These are phyloP conservation scores for Eimeria sp. DNA, from an alignment of 169 alveolate genomes.

Conservation along the genomic window DNA sequence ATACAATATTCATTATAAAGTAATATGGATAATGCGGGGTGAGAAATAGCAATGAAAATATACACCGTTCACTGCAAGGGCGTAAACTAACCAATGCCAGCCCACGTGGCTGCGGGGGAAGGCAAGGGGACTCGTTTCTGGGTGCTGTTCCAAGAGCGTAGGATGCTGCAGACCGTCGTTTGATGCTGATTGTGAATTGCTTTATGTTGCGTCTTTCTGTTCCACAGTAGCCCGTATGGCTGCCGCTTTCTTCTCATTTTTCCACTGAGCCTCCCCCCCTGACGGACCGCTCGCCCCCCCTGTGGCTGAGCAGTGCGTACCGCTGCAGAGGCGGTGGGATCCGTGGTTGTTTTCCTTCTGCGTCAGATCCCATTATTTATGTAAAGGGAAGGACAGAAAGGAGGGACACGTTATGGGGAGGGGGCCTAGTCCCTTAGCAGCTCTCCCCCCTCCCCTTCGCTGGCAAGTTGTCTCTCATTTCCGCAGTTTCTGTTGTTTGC, in stretches of 20 bases:
- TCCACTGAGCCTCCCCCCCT: conserved; percentile 30
- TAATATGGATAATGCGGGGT: not conserved
- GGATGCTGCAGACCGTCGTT: not conserved
- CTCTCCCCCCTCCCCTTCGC: conserved; percentile 75
- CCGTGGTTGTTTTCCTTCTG: conserved; percentile 18
- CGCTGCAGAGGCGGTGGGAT: conserved; percentile 54
- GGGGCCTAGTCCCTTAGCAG: conserved; percentile 54
- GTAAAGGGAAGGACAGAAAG: conserved; percentile 32
- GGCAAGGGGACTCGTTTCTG: conserved; percentile 68
- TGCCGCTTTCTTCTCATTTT: not conserved
- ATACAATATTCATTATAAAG: not conserved
- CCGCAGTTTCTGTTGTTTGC: not conserved
- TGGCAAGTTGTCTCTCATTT: conserved; percentile 16
- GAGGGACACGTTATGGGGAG: conserved; percentile 76
- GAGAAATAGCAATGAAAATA: not conserved
- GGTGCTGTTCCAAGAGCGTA: conserved; percentile 19
- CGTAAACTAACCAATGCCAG: conserved; percentile 32
- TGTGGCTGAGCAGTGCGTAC: conserved; percentile 68
- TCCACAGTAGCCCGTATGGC: conserved; percentile 42
- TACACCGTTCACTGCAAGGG: not conserved
- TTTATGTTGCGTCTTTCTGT: conserved; percentile 10
- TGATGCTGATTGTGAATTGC: conserved; percentile 4
- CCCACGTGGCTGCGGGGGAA: conserved; percentile 70
- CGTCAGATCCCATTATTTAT: not conserved
- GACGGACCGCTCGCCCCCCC: conserved; percentile 73